phyloP scores from a whole-genome alignment of 192 early-diverging fungal species.

The Hyaloraphidium curvatum region DNA sequence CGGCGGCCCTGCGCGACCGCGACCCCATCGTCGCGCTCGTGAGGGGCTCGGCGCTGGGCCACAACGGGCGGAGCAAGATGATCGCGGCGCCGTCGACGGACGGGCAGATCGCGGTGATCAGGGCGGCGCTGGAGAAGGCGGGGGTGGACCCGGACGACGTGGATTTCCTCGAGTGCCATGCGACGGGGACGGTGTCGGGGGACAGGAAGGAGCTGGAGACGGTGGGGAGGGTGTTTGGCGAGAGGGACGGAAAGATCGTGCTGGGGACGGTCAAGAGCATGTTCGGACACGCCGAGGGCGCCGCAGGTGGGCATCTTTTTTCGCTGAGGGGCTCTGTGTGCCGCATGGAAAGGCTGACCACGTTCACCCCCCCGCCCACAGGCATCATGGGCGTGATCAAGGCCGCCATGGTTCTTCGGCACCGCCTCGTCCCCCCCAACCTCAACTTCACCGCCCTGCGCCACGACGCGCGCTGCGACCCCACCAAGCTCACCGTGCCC shows the following conservation, averaged over 20 bases:
- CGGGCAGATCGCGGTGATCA: neutral
- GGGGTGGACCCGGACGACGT: neutral
- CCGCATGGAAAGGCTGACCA: too few relatives aligned
- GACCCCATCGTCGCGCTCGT: slow-evolving; percentile 17
- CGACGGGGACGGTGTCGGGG: neutral
- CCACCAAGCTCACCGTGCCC: neutral
- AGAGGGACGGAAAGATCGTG: neutral
- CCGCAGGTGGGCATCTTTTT: too few relatives aligned
- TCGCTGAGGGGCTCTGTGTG: too few relatives aligned
- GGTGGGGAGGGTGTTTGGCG: neutral
- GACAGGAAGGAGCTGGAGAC: neutral
- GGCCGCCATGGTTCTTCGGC: neutral
- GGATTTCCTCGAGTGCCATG: neutral
- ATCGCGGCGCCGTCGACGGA: neutral
- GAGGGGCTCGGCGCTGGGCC: slow-evolving; percentile 11
- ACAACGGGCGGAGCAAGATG: slow-evolving; percentile 11
- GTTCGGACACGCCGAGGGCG: slow-evolving; percentile 1
- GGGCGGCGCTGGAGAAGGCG: neutral
- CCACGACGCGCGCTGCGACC: neutral
- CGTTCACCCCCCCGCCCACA: too few relatives aligned
- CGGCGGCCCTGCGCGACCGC: slow-evolving; percentile 12
- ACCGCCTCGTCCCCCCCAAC: neutral
- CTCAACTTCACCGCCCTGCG: neutral
- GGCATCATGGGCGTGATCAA: neutral
- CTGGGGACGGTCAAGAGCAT: neutral